Percentiles rank a stretch among this genome's conserved stretches.
phyloP scores from a whole-genome alignment of 768 basidiomycete genomes.

The Leucocoprinus leucothites region DNA sequence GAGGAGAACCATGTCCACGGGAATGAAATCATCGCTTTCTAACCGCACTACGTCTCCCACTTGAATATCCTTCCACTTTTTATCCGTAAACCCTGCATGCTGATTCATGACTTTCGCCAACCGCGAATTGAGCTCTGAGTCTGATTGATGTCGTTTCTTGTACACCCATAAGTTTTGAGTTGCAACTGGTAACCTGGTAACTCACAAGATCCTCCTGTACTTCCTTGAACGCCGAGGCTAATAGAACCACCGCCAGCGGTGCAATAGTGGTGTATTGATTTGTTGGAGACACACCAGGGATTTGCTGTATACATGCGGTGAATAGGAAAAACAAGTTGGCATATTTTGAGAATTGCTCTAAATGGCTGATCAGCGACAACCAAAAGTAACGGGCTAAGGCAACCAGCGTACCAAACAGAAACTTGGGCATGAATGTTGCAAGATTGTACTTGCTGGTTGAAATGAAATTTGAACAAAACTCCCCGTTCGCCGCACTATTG shows the following conservation, averaged over 20 bases:
- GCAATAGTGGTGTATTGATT: slow-evolving; percentile 93
- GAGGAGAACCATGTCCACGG: slow-evolving; percentile 87
- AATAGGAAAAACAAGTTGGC: slow-evolving; percentile 99
- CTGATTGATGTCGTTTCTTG: slow-evolving; percentile 96
- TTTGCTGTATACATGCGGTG: slow-evolving; percentile 96
- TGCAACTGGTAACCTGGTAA: slow-evolving; percentile 12
- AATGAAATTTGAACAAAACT: slow-evolving; percentile 78
- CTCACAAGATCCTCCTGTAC: slow-evolving; percentile 89
- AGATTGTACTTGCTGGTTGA: slow-evolving; percentile 95
- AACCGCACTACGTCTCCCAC: slow-evolving; percentile 93
- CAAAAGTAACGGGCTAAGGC: neutral
- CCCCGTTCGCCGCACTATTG: slow-evolving; percentile 61
- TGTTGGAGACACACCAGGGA: slow-evolving; percentile 96
- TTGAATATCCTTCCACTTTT: slow-evolving; percentile 84
- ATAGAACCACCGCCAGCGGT: slow-evolving; percentile 82
- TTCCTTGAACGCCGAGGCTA: slow-evolving; percentile 96
- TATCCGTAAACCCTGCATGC: slow-evolving; percentile 61
- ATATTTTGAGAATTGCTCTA: slow-evolving; percentile 98
- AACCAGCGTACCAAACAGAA: slow-evolving; percentile 70
- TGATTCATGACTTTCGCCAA: slow-evolving; percentile 69
- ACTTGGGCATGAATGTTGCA: slow-evolving; percentile 87
- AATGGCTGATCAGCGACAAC: slow-evolving; percentile 11
- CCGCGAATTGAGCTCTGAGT: slow-evolving; percentile 86
- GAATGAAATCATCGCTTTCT: slow-evolving; percentile 92
- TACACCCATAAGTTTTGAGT: slow-evolving; percentile 3